phyloP scores from a whole-genome alignment of 108 stramenopile species.

The Cyclotella cryptica region DNA sequence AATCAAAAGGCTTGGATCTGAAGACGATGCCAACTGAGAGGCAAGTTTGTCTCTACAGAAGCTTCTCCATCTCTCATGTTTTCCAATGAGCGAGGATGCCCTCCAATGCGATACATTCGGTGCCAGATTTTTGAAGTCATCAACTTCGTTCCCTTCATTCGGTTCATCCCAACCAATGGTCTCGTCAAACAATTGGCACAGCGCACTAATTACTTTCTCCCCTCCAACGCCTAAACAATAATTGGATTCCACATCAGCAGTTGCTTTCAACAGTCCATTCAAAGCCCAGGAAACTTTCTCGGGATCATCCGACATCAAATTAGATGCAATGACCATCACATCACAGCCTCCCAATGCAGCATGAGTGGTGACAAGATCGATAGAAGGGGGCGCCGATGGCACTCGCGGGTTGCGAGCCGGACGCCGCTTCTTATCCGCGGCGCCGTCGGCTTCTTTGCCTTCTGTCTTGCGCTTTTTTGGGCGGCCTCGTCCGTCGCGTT shows the following conservation, averaged over 20 bases:
- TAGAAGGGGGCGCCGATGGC: constrained; percentile 43
- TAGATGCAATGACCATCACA: constrained; percentile 23
- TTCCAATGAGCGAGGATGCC: constrained; percentile 45
- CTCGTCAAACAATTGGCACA: constrained; percentile 68
- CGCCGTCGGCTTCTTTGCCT: constrained; percentile 12
- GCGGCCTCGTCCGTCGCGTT: constrained; percentile 19
- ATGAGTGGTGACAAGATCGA: constrained; percentile 49
- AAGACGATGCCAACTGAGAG: constrained; percentile 64
- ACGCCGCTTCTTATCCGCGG: constrained; percentile 38
- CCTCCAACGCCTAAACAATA: constrained; percentile 65
- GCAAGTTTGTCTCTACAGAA: constrained; percentile 49
- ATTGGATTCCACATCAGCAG: constrained; percentile 64
- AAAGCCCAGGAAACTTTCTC: constrained; percentile 57
- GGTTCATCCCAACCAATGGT: constrained; percentile 59
- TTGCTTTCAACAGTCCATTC: constrained; percentile 66
- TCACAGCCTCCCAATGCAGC: constrained; percentile 32
- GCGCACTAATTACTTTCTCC: constrained; percentile 55
- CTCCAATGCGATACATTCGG: constrained; percentile 44
- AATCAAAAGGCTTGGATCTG: constrained; percentile 69
- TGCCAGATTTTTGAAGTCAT: constrained; percentile 26
- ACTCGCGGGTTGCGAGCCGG: constrained; percentile 20
- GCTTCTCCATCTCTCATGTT: constrained; percentile 42
- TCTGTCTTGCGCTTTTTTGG: constrained; percentile 14
- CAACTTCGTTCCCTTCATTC: constrained; percentile 11
- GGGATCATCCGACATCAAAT: constrained; percentile 26